Base-by-base conservation (phyloP, 1,284 basidiomycete genomes). In the Malassezia equina region DNA sequence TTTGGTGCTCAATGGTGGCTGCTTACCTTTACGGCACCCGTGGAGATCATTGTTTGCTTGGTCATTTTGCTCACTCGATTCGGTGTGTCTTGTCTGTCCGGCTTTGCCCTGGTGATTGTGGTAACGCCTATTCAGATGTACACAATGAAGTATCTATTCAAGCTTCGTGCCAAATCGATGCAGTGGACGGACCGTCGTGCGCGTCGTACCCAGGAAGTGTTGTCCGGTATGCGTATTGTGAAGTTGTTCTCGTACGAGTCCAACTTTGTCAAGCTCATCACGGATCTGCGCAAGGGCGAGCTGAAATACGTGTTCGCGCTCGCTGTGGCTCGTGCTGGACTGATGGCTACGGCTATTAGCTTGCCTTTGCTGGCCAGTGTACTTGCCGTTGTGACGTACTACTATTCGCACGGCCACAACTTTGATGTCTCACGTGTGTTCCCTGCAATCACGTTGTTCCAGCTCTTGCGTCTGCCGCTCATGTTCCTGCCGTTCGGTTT, bases 331-430 rank as follows among this genome's bases (percentile, higher is more conserved):
- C 83, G 87, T 42, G 79, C 86, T 0, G 85, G 79, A 0, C 84
- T 84, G 67, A 84, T 84, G 58, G 81, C 82, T 1, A 66, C 82
- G 7, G 82, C 83, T 0, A 78, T 86, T 75, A 82, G 83, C 36
- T 77, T 90, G 59, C 89, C 90, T 0, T 81, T 83, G 3, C 76
- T 95, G 23, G 88, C 88, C 0, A 84, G 87, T 9, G 86, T 95
- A 17, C 67, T 94, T 27, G 82, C 88, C 0, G 93, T 95, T 68
- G 79, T 91, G 53, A 84, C 85, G 1, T 93, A 91, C 75, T 82
- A 83, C 1, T 76, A 81, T 11, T 80, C 82, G 0, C 24, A 47
- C 2, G n/a, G 49, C 44, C 83, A 84, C 1, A 59, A 76, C 0
- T 79, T 90, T 47, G 77, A 85, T 67, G 78, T 81, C 31, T 81